Evolutionary conservation across 495 filamentous ascomycete species (phyloP), one percentile per base, ranked within the genome.

Genomic region (Bryoglossum gracile): DNA sequence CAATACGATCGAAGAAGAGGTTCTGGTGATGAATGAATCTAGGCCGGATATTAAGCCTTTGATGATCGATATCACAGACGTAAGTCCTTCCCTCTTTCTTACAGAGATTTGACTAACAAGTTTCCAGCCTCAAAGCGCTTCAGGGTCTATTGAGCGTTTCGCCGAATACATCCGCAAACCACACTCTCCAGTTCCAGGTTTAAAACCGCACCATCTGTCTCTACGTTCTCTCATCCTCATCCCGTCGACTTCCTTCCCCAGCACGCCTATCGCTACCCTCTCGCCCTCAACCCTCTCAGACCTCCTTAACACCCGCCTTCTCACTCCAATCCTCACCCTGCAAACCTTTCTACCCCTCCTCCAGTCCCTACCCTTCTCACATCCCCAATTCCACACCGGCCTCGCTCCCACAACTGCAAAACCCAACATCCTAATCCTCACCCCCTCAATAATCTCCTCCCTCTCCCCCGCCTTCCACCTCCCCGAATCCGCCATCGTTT

Each of bases 331-430:
- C 51, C 74, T 94, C 47, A 87, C 83, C 0, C 74, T 87, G 9
- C 89, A 95, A 62, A 75, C 84, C 19, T 95, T 97, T 69, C 72
- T 97, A 1, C 90, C 87, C 0, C 79, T 86, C 21, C 73, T 96
- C 36, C 82, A 78, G 10, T 69, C 75, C 4, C 42, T 54, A 17
- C 49, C 49, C 13, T 26, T 48, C 8, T 18, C 70, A 67, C 55
- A 68, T 65, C 35, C 68, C 63, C 50, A 51, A 3, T 61, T 64
- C 43, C 64, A 69, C 51, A 66, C 68, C 38, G 11, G 23, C 23
- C 65, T 69, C 40, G 65, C 65, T 36, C 69, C 75, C n/a, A 52
- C 46, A 17, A 43, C 60, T 6, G 10, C 25, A 21, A 59, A 65
- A 39, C 73, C 80, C 47, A 78, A 78, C 36, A 75, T 98, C 35